A percentile compares a stretch with the other conserved stretches of the same genome.
Conservation (phyloP, 495 filamentous ascomycete genomes). For the Aspergillus avenaceus region DNA sequence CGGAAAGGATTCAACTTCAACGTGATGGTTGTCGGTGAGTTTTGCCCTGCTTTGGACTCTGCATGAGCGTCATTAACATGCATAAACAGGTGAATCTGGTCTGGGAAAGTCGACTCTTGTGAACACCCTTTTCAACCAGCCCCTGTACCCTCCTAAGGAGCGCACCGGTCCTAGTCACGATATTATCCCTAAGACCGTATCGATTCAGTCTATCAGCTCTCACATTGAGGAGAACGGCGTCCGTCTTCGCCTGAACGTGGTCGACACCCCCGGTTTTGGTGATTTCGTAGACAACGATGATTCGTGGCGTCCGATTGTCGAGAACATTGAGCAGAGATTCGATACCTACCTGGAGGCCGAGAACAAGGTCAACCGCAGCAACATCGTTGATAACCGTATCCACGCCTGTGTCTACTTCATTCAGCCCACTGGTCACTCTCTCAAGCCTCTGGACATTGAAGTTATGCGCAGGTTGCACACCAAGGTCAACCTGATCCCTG, state of each 20-base stretch:
- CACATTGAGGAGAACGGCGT: conserved; percentile 99
- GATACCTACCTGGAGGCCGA: conserved; percentile 97
- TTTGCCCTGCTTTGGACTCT: not conserved
- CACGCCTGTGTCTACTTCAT: conserved; percentile 99
- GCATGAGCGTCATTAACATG: conserved; percentile 2
- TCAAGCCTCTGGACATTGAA: conserved; percentile 98
- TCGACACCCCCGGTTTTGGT: conserved; percentile 96
- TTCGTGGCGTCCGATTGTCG: conserved; percentile 96
- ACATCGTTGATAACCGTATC: conserved; percentile 98
- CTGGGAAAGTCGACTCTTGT: conserved; percentile 98
- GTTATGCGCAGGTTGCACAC: conserved; percentile 98
- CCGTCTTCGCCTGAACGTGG: conserved; percentile 91
- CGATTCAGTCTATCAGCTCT: conserved; percentile 96
- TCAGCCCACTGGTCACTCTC: conserved; percentile 96
- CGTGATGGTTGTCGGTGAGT: conserved; percentile 97
- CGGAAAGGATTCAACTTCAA: conserved; percentile 99
- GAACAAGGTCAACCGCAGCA: conserved; percentile 99
- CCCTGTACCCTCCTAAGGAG: conserved; percentile 97
- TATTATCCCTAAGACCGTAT: conserved; percentile 98
- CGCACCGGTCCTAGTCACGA: conserved; percentile 94
- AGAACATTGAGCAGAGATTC: conserved; percentile 98
- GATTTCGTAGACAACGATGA: conserved; percentile 99
- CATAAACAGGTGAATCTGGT: conserved; percentile 85
- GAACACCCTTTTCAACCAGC: conserved; percentile 99
- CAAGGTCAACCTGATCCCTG: conserved; percentile 99